Evolutionary conservation across 805 yeast genomes (phyloP), one percentile per base, ranked within the genome.

Genomic region (Wickerhamiella occidentalis): DNA sequence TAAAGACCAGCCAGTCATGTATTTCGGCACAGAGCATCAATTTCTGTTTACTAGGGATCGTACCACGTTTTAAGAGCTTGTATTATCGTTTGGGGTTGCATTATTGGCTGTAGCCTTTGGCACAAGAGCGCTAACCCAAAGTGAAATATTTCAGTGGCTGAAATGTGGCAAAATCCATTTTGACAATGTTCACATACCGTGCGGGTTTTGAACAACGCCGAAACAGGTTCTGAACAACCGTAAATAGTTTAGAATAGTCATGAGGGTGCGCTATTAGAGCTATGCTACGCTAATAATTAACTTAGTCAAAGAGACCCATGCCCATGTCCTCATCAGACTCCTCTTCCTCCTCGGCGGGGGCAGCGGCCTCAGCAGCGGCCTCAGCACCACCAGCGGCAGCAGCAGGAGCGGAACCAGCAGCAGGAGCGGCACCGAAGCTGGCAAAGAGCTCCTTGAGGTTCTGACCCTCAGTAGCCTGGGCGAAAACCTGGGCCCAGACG

Each of bases 391-490:
- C 66, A 65, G 85, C 78, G 63, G 92, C 85, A 68, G 83, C 82
- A 66, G 95, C 95, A 71, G 75, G 95, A 67, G 97, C 95, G 66
- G 96, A 95, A 75, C 95, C 94, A 68, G 97, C 82, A 69, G 97
- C 59, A 60, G 86, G 80, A 64, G 87, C 85, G 59, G 80, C 79
- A 58, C 78, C 75, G 62, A 74, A 64, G 61, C 70, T 67, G 63
- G 79, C 76, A 63, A 79, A 75, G 64, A 83, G 72, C 66, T 81
- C 85, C 78, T 84, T 85, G 69, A 84, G 71, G 77, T 83, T 73
- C 72, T 79, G 81, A 68, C 88, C 88, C 68, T 76, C 86, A 62
- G 84, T 76, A 66, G 92, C 94, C 76, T 82, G 82, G 64, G 94
- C 82, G 74, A 74, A 85, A 63, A 82, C 76, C 62, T 81, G 81